These are phyloP conservation scores for Rhodomyrtus tomentosa DNA, from an alignment of 345 rosid species.

Conservation along the genomic window DNA sequence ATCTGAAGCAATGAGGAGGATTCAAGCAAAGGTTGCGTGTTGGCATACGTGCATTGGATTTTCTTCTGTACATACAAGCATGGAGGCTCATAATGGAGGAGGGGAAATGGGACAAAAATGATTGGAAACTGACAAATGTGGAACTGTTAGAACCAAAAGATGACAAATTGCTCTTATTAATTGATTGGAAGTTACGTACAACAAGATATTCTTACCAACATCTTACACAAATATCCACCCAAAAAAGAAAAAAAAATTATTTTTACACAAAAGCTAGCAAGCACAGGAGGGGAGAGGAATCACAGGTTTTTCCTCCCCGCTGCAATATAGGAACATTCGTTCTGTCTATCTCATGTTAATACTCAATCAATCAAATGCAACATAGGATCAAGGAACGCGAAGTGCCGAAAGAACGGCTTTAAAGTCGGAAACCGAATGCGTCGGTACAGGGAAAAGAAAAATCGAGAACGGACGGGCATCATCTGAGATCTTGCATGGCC, in stretches of 20 bases:
- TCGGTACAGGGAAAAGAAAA: too few relatives aligned
- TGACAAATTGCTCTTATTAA: not conserved
- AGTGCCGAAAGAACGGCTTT: accelerated
- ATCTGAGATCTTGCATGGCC: too few relatives aligned
- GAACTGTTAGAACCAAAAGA: not conserved
- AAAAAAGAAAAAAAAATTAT: too few relatives aligned
- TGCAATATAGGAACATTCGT: not conserved
- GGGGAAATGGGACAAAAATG: not conserved
- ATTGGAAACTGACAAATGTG: not conserved
- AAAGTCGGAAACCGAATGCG: accelerated
- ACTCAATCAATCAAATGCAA: not conserved
- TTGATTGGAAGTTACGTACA: not conserved
- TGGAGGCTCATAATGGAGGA: not conserved
- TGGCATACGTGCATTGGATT: not conserved
- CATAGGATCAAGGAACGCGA: not conserved
- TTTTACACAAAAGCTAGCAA: not conserved
- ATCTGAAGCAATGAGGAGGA: not conserved
- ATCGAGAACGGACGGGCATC: not conserved
- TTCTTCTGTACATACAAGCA: not conserved
- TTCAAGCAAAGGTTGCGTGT: not conserved
- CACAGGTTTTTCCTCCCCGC: not conserved
- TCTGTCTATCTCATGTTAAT: not conserved
- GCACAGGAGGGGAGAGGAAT: not conserved
- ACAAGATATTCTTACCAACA: not conserved
- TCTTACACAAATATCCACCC: not conserved